Base-by-base conservation (phyloP, 202 grass and related monocot species). In the Thinopyrum obtusiflorum region DNA sequence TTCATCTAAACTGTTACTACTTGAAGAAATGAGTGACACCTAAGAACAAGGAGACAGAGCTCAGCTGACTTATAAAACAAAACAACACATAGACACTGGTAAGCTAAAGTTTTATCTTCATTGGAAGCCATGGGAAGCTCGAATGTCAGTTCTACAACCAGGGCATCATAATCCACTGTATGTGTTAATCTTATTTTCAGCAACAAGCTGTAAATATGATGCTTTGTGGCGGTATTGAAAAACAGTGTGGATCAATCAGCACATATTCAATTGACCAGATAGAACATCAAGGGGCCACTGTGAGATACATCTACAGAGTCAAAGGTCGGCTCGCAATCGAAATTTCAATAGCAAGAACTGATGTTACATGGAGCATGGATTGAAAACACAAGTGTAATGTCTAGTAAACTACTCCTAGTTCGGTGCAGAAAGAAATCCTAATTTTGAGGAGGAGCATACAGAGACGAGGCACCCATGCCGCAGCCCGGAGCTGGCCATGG, bases 401-500 rank as follows among this genome's bases (percentile, higher is more conserved):
- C 39, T 13, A 82, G 31, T 17, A 8, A 33, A 42, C 13, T 42
- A 36, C 33, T 35, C 2, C 6, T 36, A 21, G 17, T 4, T 11
- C 1, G 66, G 17, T 0, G 39, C 33, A 42, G 31, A 39, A 67
- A 65, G 11, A 10, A 53, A 55, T 69, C 61, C 27, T 20, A 78
- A 82, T 28, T 57, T 77, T 40, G 35, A 67, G 61, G 49, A 25
- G 32, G 33, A 76, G 26, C 89, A 55, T 92, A 98, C 95, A 7
- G 91, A 90, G 70, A 95, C 89, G n/a, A 93, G 68, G 62, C 86
- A 93, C 87, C 91, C 91, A 21, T 89, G 93, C 60, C 86, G 80
- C 80, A 93, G 73, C 65, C 87, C 75, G 35, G 88, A 86, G 61
- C 68, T 83, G 51, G 90, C 86, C 89, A 95, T 85, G 86, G 91